phyloP scores from a whole-genome alignment of 2,329 filamentous ascomycete genomes.

The Penicillium sp. region DNA sequence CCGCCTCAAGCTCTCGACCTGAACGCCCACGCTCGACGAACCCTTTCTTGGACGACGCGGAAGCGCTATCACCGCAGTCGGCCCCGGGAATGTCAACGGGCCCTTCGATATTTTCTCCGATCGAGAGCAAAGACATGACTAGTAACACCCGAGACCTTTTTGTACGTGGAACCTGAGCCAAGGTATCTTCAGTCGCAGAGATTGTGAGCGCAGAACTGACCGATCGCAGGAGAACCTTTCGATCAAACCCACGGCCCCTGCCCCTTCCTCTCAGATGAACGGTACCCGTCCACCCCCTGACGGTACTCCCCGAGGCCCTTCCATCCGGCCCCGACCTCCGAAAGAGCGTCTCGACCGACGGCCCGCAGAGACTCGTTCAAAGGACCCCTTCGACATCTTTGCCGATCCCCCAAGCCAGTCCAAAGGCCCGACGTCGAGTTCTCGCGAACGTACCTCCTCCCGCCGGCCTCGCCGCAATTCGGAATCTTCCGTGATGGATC shows the following conservation, averaged over 20 bases:
- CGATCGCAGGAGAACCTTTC: conserved; percentile 44
- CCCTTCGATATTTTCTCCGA: conserved; percentile 36
- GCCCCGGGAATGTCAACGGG: conserved; percentile 32
- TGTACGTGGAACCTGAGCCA: conserved; percentile 52
- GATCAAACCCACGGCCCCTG: conserved; percentile 30
- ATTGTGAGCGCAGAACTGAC: conserved; percentile 10
- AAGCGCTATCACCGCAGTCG: conserved; percentile 43
- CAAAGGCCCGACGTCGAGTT: conserved; percentile 21
- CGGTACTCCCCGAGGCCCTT: conserved; percentile 29
- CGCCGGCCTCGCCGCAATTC: conserved; percentile 62
- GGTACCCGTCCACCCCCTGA: conserved; percentile 44
- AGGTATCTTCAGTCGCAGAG: not conserved
- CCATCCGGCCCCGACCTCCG: conserved; percentile 34
- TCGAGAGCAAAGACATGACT: conserved; percentile 46
- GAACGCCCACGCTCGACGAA: conserved; percentile 62
- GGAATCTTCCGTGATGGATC: conserved; percentile 64
- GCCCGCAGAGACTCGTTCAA: conserved; percentile 24
- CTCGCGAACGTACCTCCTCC: conserved; percentile 32
- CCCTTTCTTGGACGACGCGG: conserved; percentile 61
- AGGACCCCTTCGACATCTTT: conserved; percentile 53
- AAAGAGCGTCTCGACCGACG: conserved; percentile 31
- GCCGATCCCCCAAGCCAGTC: conserved; percentile 46
- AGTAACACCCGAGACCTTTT: conserved; percentile 61
- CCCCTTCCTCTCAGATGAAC: conserved; percentile 37
- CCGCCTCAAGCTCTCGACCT: conserved; percentile 36